Evolutionary conservation across 148 eudicot genomes (phyloP), one percentile per base, ranked within the genome.

Genomic region (Amaranthus cruentus): DNA sequence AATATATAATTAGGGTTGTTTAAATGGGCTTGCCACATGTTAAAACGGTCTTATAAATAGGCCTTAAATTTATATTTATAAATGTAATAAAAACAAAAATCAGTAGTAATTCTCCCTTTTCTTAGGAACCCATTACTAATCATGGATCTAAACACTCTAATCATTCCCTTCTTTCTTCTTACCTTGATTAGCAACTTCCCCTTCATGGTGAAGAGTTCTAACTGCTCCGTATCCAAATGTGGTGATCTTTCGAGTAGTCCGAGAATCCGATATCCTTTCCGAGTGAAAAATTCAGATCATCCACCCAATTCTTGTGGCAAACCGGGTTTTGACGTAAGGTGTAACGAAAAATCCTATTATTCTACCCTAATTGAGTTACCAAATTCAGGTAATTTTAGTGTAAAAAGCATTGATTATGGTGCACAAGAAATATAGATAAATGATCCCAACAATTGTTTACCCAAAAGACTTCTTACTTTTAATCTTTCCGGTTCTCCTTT

Each of bases 361-460:
- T 78, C 18, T 18, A 80, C 92, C 68, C 67, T 86, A 9, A 60
- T 88, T 52, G 59, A 77, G 65, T 74, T 88, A 4, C 85, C 85
- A 47, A 71, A 54, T 18, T 86, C 88, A 13, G 89, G 88, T 11
- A 28, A 50, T 2, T 86, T 86, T 73, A 67, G 54, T 3, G 80
- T 88, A 68, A 74, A 80, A 10, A 67, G 72, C 9, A 84, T 88
- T 60, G 83, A 85, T 77, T 88, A 88, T 68, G 72, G n/a, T 43
- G 75, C 81, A 8, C 90, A 86, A 71, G 84, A 84, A 58, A 68
- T 88, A 61, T 86, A 83, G 87, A 69, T 88, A 0, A 84, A 80
- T 75, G 92, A 86, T 64, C 82, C 85, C 0, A 72, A 76, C n/a
- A 51, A 80, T 66, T 88, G 92, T 78, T 81, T 88, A 10, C 87